phyloP scores from a whole-genome alignment of 495 filamentous ascomycete genomes.

The Pseudevernia furfuracea region DNA sequence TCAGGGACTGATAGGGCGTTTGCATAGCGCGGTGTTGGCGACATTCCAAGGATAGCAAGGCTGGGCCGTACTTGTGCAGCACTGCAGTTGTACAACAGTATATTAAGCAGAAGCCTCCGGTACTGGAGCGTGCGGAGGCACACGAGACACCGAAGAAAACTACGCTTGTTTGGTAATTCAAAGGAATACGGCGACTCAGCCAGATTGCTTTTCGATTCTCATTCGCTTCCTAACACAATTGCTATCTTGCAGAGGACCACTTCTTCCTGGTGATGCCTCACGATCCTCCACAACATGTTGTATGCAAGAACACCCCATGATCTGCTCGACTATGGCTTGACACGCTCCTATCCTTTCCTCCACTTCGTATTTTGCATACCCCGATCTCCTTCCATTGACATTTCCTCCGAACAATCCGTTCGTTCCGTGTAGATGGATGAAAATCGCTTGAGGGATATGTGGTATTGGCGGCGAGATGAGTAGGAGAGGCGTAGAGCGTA shows the following conservation, averaged over 20 bases:
- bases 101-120: background rate
- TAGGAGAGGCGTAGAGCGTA: slow-evolving; percentile 16
- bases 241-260: slow-evolving; percentile 5
- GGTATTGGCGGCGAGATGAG: background rate
- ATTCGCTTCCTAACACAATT: slow-evolving; percentile 7
- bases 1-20: background rate
- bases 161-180: background rate
- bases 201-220: background rate
- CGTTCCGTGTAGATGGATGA: slow-evolving; percentile 9
- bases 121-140: background rate
- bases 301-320: slow-evolving; percentile 18
- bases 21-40: slow-evolving; percentile 25
- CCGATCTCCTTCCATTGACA: slow-evolving; percentile 5
- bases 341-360: slow-evolving; percentile 12
- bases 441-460: background rate
- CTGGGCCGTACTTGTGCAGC: background rate
- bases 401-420: slow-evolving; percentile 7
- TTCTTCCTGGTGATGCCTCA: slow-evolving; percentile 5
- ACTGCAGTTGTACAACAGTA: background rate
- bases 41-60: background rate
- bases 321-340: slow-evolving; percentile 14
- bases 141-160: background rate
- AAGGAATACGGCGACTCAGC: background rate
- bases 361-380: slow-evolving; percentile 9
- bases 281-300: slow-evolving; percentile 6